These are phyloP conservation scores for Bjerkandera adusta DNA, from an alignment of 1,284 basidiomycete genomes.

Conservation along the genomic window DNA sequence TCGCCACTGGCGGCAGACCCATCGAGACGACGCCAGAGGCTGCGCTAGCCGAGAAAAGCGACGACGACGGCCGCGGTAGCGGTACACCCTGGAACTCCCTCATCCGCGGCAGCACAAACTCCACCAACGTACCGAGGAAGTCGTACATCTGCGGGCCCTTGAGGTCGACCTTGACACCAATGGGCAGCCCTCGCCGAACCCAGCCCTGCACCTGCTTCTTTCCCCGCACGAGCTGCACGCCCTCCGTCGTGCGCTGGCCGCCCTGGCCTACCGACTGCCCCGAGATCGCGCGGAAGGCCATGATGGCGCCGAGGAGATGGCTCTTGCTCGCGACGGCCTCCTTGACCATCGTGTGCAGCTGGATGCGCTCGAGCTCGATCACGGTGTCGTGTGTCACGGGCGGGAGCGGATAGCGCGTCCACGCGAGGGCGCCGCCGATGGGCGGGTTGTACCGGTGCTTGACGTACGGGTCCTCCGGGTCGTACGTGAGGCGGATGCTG, in stretches of 20 bases:
- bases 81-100: constrained; percentile 87
- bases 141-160: constrained; percentile 92
- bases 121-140: constrained; percentile 85
- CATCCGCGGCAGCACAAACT: constrained; percentile 92
- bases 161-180: constrained; percentile 89
- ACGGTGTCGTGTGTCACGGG: constrained; percentile 65
- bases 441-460: constrained; percentile 72
- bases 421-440: constrained; percentile 63
- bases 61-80: constrained; percentile 64
- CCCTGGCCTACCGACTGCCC: constrained; percentile 78
- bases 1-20: constrained; percentile 81
- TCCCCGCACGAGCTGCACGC: constrained; percentile 81
- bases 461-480: constrained; percentile 78
- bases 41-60: constrained; percentile 68
- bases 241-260: constrained; percentile 63
- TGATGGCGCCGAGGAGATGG: constrained; percentile 81
- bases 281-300: constrained; percentile 85
- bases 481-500: constrained; percentile 66
- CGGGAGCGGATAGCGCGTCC: constrained; percentile 64
- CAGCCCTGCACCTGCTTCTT: constrained; percentile 84
- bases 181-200: constrained; percentile 82
- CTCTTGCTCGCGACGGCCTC: constrained; percentile 74
- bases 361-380: constrained; percentile 79
- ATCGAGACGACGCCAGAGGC: constrained; percentile 88
- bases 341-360: constrained; percentile 84